phyloP scores from a whole-genome alignment of 2,329 filamentous ascomycete species.

The Cladosporium velox region DNA sequence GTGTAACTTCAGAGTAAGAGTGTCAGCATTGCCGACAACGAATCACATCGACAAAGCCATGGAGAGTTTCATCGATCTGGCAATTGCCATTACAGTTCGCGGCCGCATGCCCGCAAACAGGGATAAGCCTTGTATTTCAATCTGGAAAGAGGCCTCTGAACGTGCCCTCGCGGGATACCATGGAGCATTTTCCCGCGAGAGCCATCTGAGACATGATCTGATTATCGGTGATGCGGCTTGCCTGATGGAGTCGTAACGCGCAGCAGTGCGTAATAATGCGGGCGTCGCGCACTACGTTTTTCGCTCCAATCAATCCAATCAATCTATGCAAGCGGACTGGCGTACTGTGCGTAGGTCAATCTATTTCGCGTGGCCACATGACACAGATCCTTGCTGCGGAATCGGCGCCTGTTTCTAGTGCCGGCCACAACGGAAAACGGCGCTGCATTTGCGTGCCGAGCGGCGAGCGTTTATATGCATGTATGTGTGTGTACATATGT shows the following conservation, averaged over 20 bases:
- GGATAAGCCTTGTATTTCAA: not conserved
- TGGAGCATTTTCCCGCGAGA: not conserved
- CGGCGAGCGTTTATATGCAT: not conserved
- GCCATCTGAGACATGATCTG: constrained; percentile 1
- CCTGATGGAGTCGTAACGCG: constrained; percentile 5
- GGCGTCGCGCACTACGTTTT: not conserved
- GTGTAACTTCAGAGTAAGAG: not conserved
- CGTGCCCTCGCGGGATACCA: not conserved
- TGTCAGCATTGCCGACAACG: not conserved
- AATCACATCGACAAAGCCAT: not conserved
- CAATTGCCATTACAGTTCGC: constrained; percentile 10
- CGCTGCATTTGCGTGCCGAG: constrained; percentile 19
- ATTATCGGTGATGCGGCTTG: not conserved
- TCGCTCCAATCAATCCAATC: not conserved
- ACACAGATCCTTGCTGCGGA: constrained; percentile 7
- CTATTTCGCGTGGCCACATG: constrained; percentile 19
- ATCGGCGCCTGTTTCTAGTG: constrained; percentile 1
- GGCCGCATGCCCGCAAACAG: not conserved
- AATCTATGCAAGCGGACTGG: constrained; percentile 12
- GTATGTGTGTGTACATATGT: not conserved
- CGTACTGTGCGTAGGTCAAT: not conserved
- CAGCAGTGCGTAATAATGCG: not conserved
- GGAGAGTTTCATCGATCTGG: not conserved
- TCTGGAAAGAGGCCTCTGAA: not conserved
- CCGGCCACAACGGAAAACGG: not conserved